Evolutionary conservation across 2,329 filamentous ascomycete species (phyloP), one percentile per base, ranked within the genome.

Genomic region (Pseudopithomyces chartarum): DNA sequence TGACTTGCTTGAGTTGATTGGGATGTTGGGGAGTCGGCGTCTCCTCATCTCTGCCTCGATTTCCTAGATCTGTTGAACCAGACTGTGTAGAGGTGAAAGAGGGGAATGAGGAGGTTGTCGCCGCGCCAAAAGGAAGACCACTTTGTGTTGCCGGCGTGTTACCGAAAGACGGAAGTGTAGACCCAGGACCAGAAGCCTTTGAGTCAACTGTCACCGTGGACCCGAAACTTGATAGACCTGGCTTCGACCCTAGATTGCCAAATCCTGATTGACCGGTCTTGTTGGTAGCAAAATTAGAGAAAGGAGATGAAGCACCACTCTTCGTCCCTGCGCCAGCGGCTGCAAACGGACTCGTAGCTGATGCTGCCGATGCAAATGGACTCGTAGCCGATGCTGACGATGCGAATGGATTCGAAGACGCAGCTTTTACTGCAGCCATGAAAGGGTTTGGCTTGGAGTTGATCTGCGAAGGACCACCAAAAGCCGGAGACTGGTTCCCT

Each of bases 141-240:
- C 64, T 57, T 46, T 67, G 64, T 52, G 73, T 65, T 1, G 68
- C 65, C 8, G 73, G 67, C 17, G 73, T 73, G 29, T 66, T 73
- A 8, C 62, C 63, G 63, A 66, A 75, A 2, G 70, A 75, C 20
- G 68, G 67, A 6, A 74, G 54, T 2, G 70, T 73, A 7, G 71
- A 74, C 2, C 70, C 69, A 49, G 64, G 60, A 45, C 64, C 68
- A 19, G 48, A 33, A 17, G 22, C 34, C 33, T 51, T 51, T 7
- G 75, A 76, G 48, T 66, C 67, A 42, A 78, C 57, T n/a, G 71
- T 75, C 19, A 76, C 67, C 3, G 78, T 79, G 4, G 78, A 80
- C 5, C 75, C 78, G 60, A 77, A 77, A 51, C 76, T 74, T 13
- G 45, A 48, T 38, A 48, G 19, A 10, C 34, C 34, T 36, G 73